phyloP scores from a whole-genome alignment of 371 early-diverging fungal species.

The Funneliformis caledonium region DNA sequence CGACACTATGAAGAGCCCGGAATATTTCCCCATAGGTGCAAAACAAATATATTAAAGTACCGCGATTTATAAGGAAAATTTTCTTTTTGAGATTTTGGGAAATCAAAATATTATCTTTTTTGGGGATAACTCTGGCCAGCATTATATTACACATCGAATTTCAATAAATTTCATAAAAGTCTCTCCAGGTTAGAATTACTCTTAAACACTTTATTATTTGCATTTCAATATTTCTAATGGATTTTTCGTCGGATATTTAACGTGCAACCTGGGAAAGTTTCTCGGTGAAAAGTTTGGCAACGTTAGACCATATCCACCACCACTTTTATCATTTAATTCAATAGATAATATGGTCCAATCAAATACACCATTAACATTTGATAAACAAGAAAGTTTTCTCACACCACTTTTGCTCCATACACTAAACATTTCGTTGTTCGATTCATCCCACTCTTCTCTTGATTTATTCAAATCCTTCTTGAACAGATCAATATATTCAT shows the following conservation, averaged over 20 bases:
- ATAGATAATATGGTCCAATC: constrained; percentile 76
- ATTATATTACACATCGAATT: too few species aligned
- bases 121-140: too few species aligned
- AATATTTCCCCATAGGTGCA: too few species aligned
- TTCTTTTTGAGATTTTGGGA: too few species aligned
- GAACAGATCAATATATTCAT: constrained; percentile 57
- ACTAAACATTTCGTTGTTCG: constrained; percentile 58
- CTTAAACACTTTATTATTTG: constrained; percentile 21
- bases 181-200: not conserved
- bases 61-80: too few species aligned
- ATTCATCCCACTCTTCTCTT: constrained; percentile 4
- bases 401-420: constrained; percentile 61
- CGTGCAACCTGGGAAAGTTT: not conserved
- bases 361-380: constrained; percentile 73
- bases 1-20: too few species aligned
- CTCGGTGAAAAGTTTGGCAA: not conserved
- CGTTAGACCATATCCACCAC: constrained; percentile 41
- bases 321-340: constrained; percentile 59
- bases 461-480: constrained; percentile 42
- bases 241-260: not conserved
- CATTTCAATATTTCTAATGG: constrained; percentile 19
- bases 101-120: too few species aligned
- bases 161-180: too few species aligned
- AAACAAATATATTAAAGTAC: too few species aligned
- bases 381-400: constrained; percentile 57